These are phyloP conservation scores for Pseudonitzschia delicatissima DNA, from an alignment of 108 stramenopile species.

Conservation along the genomic window DNA sequence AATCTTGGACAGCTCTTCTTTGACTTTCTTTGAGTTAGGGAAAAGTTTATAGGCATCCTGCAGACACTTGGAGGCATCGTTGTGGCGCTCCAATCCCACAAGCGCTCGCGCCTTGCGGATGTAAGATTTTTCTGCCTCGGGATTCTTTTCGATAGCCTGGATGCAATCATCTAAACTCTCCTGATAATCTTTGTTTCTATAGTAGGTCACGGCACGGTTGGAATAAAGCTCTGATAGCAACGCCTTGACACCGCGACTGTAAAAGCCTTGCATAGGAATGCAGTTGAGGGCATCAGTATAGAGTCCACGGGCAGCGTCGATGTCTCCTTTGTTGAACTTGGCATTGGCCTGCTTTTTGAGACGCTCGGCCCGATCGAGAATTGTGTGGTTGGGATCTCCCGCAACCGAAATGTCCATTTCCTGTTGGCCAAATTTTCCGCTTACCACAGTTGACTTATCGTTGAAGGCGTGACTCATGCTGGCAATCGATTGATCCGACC, in stretches of 20 bases:
- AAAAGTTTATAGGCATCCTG: slow-evolving; percentile 18
- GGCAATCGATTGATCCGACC: slow-evolving; percentile 18
- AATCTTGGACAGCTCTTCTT: slow-evolving; percentile 28
- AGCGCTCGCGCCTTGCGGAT: slow-evolving; percentile 35
- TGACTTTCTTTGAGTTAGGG: slow-evolving; percentile 30
- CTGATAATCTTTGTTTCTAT: slow-evolving; percentile 27
- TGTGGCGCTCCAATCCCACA: slow-evolving; percentile 22
- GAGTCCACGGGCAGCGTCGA: slow-evolving; percentile 22
- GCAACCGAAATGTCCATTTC: slow-evolving; percentile 29
- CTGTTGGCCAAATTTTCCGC: slow-evolving; percentile 10
- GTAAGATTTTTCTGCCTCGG: slow-evolving; percentile 26
- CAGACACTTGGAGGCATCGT: slow-evolving; percentile 24
- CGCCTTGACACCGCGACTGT: slow-evolving; percentile 24
- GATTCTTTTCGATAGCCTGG: slow-evolving; percentile 29
- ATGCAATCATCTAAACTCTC: slow-evolving; percentile 34
- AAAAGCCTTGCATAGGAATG: slow-evolving; percentile 23
- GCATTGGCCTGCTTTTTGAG: slow-evolving; percentile 42
- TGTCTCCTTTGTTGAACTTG: slow-evolving; percentile 40
- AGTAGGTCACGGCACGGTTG: slow-evolving; percentile 38
- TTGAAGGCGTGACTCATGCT: not conserved
- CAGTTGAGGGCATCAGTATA: slow-evolving; percentile 30
- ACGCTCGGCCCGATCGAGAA: slow-evolving; percentile 28
- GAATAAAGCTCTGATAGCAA: slow-evolving; percentile 31
- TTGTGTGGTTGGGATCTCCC: slow-evolving; percentile 34
- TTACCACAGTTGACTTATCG: slow-evolving; percentile 8